Evolutionary conservation across 257 asterid genomes (phyloP), one percentile per base, ranked within the genome.

Genomic region (Oldenlandia corymbosa): DNA sequence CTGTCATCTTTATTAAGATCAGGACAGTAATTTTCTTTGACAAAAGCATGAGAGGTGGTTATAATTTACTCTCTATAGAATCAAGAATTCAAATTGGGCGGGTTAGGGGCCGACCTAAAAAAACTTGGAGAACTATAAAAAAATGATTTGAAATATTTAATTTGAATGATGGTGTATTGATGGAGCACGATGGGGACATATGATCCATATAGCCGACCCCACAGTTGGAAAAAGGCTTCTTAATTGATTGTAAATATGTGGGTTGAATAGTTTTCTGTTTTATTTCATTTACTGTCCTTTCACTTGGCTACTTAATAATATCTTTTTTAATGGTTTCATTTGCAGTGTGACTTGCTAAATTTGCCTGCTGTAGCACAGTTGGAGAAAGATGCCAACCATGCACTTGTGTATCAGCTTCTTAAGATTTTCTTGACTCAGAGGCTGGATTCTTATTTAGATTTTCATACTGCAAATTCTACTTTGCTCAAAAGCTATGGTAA

Each of bases 311-410:
- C 47, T 67, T 43, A 10, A 53, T 46, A 24, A 12, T 49, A 34
- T 64, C 23, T 54, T 68, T 31, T 14, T 57, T 30, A 31, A 31
- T 31, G 4, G 21, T 28, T 61, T 21, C 5, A 28, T 61, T 27
- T 47, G 46, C 83, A 93, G 97, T 83, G 84, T 61, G 96, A 93
- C 80, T 83, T 90, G 72, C 82, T 85, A 41, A 95, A 84, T 50
- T 68, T 93, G 82, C 94, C 96, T 71, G 96, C 92, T 61, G 76
- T 90, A 30, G 80, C 82, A 28, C 99, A 90, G 74, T 79, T 93
- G 81, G 96, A 90, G 85, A 90, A 87, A 26, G 97, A 93, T 56
- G 56, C 82, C 34, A 76, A 71, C 43, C 77, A 83, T 80, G 88
- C 85, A 60, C 76, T 58, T 7, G 81, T 79, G 28, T 83, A 90